Evolutionary conservation across 768 basidiomycete genomes (phyloP).

Genomic region (Serendipita vermifera): DNA sequence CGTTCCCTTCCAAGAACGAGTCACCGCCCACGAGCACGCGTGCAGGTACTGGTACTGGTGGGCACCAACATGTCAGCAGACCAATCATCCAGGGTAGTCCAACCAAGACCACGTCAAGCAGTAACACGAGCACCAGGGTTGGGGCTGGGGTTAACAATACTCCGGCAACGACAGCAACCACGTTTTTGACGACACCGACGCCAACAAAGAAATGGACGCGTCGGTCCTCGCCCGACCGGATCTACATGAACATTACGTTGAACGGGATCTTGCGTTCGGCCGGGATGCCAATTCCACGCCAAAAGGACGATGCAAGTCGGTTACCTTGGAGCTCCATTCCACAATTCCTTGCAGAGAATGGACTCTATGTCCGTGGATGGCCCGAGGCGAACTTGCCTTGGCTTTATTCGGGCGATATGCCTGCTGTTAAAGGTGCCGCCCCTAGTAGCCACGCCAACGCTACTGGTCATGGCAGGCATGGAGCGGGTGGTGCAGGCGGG

Average conservation of each 20-base stretch:
- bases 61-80: too few relatives aligned
- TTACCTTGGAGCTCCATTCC: slow-evolving; percentile 1
- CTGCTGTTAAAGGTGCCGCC: background rate
- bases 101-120: background rate
- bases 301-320: slow-evolving; percentile 8
- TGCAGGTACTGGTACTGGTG: too few relatives aligned
- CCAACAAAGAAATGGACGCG: slow-evolving; percentile 1
- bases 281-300: slow-evolving; percentile 1
- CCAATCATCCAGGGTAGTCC: too few relatives aligned
- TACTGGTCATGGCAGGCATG: background rate
- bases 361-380: background rate
- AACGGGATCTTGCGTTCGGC: background rate
- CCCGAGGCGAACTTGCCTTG: slow-evolving; percentile 6
- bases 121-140: background rate
- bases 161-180: background rate
- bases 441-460: too few relatives aligned
- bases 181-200: background rate
- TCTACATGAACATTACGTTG: background rate
- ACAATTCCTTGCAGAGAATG: background rate
- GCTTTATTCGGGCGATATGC: background rate
- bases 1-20: too few relatives aligned
- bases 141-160: background rate
- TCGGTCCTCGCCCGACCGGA: slow-evolving; percentile 1
- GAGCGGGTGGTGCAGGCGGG: background rate
- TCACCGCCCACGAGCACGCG: too few relatives aligned